A percentile compares a stretch with the other conserved stretches of the same genome.
These are phyloP conservation scores for Atractiella rhizophila DNA, from an alignment of 768 basidiomycete genomes.

Conservation along the genomic window DNA sequence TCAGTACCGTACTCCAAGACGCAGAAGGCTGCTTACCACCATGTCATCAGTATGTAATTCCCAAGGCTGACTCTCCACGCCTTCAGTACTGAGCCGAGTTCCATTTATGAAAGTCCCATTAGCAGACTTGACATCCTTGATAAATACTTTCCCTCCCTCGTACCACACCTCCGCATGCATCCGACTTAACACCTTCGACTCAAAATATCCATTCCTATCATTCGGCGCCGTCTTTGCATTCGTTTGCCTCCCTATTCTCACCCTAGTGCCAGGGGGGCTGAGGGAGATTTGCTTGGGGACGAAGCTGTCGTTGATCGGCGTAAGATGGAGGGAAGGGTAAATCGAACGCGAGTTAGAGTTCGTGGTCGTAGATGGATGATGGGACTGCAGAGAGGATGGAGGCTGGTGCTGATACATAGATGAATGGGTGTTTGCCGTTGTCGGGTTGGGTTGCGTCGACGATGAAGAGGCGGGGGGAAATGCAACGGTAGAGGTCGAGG, in stretches of 20 bases:
- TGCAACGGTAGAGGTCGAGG: too few species aligned
- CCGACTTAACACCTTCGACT: slow-evolving; percentile 75
- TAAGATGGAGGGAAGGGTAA: slow-evolving; percentile 34
- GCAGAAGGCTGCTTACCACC: too few species aligned
- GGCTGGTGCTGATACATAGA: too few species aligned
- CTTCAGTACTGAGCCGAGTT: slow-evolving; percentile 67
- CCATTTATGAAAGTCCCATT: slow-evolving; percentile 98
- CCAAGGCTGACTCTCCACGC: slow-evolving; percentile 69
- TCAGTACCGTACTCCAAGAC: too few species aligned
- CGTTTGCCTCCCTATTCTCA: slow-evolving; percentile 70
- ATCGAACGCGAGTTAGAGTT: too few species aligned
- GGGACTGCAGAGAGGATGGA: too few species aligned
- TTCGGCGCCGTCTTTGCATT: slow-evolving; percentile 76
- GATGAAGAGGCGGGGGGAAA: too few species aligned
- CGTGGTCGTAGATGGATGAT: too few species aligned
- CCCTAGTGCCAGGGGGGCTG: slow-evolving; percentile 21
- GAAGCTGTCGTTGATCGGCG: slow-evolving; percentile 84
- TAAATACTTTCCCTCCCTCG: slow-evolving; percentile 87
- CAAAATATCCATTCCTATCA: slow-evolving; percentile 88
- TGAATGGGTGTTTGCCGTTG: too few species aligned
- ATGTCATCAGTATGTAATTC: slow-evolving; percentile 88
- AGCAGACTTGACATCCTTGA: slow-evolving; percentile 93
- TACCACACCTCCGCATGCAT: slow-evolving; percentile 98
- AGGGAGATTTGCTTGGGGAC: slow-evolving; percentile 82
- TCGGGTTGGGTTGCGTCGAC: too few species aligned